Evolutionary conservation across 257 asterid genomes (phyloP).

Genomic region (Coffea canephora): DNA sequence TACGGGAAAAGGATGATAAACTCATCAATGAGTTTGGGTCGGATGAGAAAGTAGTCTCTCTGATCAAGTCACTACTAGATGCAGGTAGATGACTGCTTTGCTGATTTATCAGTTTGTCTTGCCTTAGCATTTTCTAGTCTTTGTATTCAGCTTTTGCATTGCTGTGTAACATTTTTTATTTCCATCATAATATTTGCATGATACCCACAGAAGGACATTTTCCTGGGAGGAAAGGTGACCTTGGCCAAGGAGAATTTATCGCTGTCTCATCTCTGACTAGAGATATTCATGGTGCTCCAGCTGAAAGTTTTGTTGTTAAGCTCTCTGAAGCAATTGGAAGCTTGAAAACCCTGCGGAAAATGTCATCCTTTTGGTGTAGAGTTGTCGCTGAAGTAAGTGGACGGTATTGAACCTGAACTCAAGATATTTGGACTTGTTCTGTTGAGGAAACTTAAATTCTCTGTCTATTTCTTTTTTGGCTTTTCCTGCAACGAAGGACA

Average conservation of each 20-base stretch:
- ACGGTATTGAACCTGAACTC: constrained; percentile 11
- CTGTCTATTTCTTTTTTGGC: not conserved
- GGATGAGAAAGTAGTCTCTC: constrained; percentile 66
- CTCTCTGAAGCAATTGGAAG: constrained; percentile 90
- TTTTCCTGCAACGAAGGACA: not conserved
- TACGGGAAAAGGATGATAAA: constrained; percentile 91
- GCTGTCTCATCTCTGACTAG: constrained; percentile 59
- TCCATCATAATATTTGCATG: constrained; percentile 71
- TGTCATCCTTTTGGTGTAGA: constrained; percentile 85
- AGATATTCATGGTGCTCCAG: constrained; percentile 95
- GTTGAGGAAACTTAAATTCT: not conserved
- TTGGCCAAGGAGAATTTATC: constrained; percentile 45
- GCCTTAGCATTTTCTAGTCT: not conserved
- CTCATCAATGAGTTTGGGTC: constrained; percentile 70
- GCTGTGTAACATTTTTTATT: constrained; percentile 55
- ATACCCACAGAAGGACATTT: constrained; percentile 85
- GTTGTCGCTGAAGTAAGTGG: constrained; percentile 84
- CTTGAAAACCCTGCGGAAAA: constrained; percentile 79
- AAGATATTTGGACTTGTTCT: not conserved
- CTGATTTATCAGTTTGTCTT: constrained; percentile 29
- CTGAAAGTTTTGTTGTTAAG: constrained; percentile 80
- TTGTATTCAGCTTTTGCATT: constrained; percentile 26
- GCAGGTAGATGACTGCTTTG: constrained; percentile 73
- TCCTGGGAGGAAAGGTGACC: constrained; percentile 45
- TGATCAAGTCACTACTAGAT: constrained; percentile 65